A percentile compares a stretch with the other conserved stretches of the same genome.
Conservation (phyloP, 371 early-diverging fungal species). For the Phascolomyces articulosus region DNA sequence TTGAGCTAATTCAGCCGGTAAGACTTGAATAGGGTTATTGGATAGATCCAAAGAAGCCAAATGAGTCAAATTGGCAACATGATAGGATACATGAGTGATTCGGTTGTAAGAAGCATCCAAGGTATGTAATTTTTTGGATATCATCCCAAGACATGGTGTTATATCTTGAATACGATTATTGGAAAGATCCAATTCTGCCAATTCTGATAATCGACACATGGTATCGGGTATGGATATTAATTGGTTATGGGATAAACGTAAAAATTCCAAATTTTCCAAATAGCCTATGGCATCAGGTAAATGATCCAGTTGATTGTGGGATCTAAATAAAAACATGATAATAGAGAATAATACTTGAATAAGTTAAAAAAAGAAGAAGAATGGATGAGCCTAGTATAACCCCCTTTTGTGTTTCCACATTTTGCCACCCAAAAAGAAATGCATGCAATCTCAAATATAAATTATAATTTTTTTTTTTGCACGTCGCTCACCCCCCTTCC, state of each 20-base stretch:
- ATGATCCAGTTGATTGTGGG: constrained; percentile 8
- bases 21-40: constrained; percentile 61
- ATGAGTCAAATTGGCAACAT: constrained; percentile 44
- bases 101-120: constrained; percentile 60
- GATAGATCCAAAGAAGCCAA: constrained; percentile 68
- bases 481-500: no score
- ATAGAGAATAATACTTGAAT: no score
- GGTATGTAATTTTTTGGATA: constrained; percentile 17
- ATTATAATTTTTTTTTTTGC: no score
- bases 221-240: constrained; percentile 57
- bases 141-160: constrained; percentile 46
- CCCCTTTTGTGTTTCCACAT: no score
- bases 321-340: constrained; percentile 14
- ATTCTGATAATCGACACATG: constrained; percentile 63
- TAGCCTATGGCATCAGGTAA: constrained; percentile 63
- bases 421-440: no score
- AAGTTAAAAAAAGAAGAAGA: no score
- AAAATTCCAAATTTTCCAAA: constrained; percentile 51
- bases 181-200: constrained; percentile 68
- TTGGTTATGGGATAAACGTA: constrained; percentile 40
- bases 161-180: constrained; percentile 59
- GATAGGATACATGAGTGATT: constrained; percentile 56
- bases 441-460: neutral
- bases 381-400: no score
- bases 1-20: constrained; percentile 77